Evolutionary conservation across 2,329 filamentous ascomycete species (phyloP).

Genomic region (Penicillium olsonii): DNA sequence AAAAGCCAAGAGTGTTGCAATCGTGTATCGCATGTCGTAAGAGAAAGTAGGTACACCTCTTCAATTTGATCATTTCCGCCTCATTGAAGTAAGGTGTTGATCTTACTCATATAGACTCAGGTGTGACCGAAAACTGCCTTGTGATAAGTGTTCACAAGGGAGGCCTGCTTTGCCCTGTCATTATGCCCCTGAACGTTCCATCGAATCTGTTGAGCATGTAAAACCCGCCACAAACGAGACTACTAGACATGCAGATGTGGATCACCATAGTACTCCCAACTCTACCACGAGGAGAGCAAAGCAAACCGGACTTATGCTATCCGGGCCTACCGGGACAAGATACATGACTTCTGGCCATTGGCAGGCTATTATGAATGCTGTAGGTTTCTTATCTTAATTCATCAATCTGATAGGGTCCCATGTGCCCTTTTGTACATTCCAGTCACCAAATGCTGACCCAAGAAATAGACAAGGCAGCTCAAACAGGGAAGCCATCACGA

Average conservation of each 20-base stretch:
- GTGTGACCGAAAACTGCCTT: constrained; percentile 28
- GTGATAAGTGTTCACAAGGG: constrained; percentile 24
- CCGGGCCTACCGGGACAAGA: background rate
- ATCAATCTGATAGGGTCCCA: background rate
- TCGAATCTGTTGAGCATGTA: too few relatives aligned
- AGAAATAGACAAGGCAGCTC: constrained; percentile 22
- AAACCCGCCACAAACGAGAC: too few relatives aligned
- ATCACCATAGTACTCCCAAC: too few relatives aligned
- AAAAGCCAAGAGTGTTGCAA: constrained; percentile 13
- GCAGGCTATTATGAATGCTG: constrained; percentile 26
- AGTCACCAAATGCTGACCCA: background rate
- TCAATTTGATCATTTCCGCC: too few relatives aligned
- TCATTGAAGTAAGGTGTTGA: background rate
- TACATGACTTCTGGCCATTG: constrained; percentile 26
- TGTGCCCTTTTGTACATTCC: background rate
- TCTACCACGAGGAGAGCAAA: background rate
- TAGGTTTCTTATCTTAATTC: constrained; percentile 7
- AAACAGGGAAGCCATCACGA: constrained; percentile 16
- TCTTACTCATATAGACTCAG: constrained; percentile 18
- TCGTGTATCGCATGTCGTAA: constrained; percentile 17
- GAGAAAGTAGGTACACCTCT: constrained; percentile 19
- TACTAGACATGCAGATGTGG: too few relatives aligned
- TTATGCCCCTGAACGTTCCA: constrained; percentile 7
- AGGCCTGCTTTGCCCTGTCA: constrained; percentile 16
- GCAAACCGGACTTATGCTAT: background rate